Percentiles rank a stretch among this genome's conserved stretches.
These are phyloP conservation scores for Paraphoma sp. DNA, from an alignment of 2,329 filamentous ascomycete genomes.

Conservation along the genomic window DNA sequence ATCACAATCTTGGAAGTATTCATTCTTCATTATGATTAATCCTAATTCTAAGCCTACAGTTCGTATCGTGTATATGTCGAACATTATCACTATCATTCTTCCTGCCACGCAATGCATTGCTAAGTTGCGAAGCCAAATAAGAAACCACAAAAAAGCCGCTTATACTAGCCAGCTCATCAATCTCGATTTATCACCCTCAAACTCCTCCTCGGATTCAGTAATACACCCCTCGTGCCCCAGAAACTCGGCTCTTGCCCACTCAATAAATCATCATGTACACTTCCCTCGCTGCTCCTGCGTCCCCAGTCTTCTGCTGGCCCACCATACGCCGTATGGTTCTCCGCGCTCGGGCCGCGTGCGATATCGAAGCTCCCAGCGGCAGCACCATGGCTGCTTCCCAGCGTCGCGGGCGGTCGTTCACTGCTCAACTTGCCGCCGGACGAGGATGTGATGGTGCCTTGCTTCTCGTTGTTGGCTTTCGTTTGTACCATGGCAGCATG, in stretches of 20 bases:
- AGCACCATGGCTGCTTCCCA: constrained; percentile 21
- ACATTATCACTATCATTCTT: neutral
- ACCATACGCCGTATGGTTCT: constrained; percentile 19
- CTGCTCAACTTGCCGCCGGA: constrained; percentile 27
- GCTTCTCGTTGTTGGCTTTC: constrained; percentile 55
- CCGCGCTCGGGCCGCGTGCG: constrained; percentile 14
- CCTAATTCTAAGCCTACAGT: neutral
- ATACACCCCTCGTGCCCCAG: constrained; percentile 64
- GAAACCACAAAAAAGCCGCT: neutral
- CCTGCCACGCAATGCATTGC: constrained; percentile 1
- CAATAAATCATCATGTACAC: constrained; percentile 64
- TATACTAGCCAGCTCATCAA: constrained; percentile 22
- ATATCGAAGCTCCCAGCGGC: constrained; percentile 29
- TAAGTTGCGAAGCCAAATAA: neutral
- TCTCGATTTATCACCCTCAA: constrained; percentile 71
- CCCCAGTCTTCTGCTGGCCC: constrained; percentile 35
- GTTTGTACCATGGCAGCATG: constrained; percentile 72
- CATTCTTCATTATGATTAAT: neutral
- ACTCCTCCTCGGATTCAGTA: constrained; percentile 72
- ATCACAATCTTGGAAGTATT: neutral
- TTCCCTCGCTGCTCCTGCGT: constrained; percentile 52
- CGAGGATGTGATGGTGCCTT: constrained; percentile 30
- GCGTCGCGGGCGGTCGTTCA: constrained; percentile 26
- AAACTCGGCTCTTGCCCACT: constrained; percentile 73
- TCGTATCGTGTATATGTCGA: neutral